Evolutionary conservation across 768 basidiomycete species (phyloP), one percentile per base, ranked within the genome.

Genomic region (Rhizopogon sp.): DNA sequence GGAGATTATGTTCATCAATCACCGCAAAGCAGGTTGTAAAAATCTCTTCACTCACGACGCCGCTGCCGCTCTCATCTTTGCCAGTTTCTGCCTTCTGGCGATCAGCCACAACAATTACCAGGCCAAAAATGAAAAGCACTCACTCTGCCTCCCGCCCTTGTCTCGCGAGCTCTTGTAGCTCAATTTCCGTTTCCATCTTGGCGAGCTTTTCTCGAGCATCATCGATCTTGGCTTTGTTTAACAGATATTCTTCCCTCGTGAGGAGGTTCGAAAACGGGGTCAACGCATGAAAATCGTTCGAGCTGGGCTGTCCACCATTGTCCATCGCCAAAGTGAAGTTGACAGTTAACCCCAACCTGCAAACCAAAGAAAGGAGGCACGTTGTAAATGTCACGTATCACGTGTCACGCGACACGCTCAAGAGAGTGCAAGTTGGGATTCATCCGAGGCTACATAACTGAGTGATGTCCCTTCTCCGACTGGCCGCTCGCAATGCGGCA

Each of bases 101-200:
- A 13, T 33, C n/a, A 35, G 47, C 51, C 53, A 50, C 52, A 46
- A 56, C 25, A 54, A 41, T 33, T 22, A 37, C 33, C 10, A 11
- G 35, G 13, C 35, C 9, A 7, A n/a, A 20, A 46, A 16, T 7
- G 9, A 9, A 25, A 25, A 28, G 6, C 9, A 65, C 74, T 57
- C 54, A 75, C 80, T 73, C 70, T 39, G 81, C 82, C 52, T 75
- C 66, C 17, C 74, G 70, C 2, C 81, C 82, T 17, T 75, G 75
- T 39, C 68, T 64, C 6, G 76, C 65, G 60, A 68, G 68, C 57
- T 64, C 61, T 56, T 69, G 53, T 25, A 78, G 63, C 46, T 77
- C 68, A 10, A 10, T 49, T 35, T 49, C 33, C 16, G 22, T 20
- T 49, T 49, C 47, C 47, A 49, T 16, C 14, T 49, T 13, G 14